These are phyloP conservation scores for Apiospora arundinis DNA, from an alignment of 2,329 filamentous ascomycete genomes.

Conservation along the genomic window DNA sequence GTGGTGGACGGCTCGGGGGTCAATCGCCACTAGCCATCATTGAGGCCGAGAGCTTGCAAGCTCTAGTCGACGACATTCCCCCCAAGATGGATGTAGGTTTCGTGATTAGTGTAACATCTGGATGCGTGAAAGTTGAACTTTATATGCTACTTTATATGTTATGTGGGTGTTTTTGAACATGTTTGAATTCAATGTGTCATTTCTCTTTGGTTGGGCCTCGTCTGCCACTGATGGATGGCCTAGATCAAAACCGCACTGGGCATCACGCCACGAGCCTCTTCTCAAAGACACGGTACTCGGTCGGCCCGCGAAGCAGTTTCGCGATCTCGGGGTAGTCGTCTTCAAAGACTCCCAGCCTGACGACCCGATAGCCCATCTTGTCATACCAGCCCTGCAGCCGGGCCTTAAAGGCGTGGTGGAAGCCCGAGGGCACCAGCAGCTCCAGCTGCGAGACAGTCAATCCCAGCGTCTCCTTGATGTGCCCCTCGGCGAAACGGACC, in stretches of 20 bases:
- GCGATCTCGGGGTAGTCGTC: slow-evolving; percentile 31
- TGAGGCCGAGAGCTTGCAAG: not conserved
- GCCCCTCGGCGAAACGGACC: slow-evolving; percentile 37
- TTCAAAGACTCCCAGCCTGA: slow-evolving; percentile 30
- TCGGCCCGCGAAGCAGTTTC: slow-evolving; percentile 31
- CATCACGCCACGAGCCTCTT: slow-evolving; percentile 30
- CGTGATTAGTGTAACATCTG: not conserved
- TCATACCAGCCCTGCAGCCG: slow-evolving; percentile 38
- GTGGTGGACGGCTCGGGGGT: no score
- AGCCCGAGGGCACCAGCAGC: slow-evolving; percentile 35
- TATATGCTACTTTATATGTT: no score
- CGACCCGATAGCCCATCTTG: slow-evolving; percentile 34
- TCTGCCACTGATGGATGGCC: not conserved
- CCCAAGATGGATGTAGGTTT: not conserved
- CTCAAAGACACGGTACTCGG: slow-evolving; percentile 36
- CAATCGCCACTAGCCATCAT: no score
- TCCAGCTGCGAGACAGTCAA: slow-evolving; percentile 32
- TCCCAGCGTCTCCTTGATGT: slow-evolving; percentile 26
- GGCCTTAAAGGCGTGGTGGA: slow-evolving; percentile 36
- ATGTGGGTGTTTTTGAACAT: no score
- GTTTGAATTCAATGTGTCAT: no score
- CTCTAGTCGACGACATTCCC: not conserved
- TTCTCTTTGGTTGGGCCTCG: no score
- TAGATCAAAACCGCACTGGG: not conserved
- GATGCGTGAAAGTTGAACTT: no score